Evolutionary conservation across 257 asterid species (phyloP), one percentile per base, ranked within the genome.

Genomic region (Solanum bukasovii): DNA sequence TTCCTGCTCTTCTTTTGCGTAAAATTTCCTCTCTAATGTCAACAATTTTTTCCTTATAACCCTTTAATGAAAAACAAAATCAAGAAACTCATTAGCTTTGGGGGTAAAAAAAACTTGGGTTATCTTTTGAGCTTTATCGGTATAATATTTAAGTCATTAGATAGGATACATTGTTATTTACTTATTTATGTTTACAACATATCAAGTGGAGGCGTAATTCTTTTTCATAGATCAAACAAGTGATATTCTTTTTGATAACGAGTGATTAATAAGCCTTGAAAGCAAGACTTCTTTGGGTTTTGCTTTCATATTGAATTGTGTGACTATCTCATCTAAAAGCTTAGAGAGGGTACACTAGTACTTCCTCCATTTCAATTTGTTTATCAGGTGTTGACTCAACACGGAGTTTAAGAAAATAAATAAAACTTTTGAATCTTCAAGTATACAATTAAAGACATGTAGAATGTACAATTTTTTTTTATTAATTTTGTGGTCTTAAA

Each of bases 21-120:
- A 29, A 29, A 29, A 29, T 29, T 29, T 29, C 31, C 31, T 29
- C 31, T 29, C 95, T 92, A 72, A 93, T 89, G 89, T 93, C 95
- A 77, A 90, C 95, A 56, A 93, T 90, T 90, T 93, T 93, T 75
- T 93, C 95, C 91, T 93, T 93, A 89, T 93, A 93, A 14, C 94
- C 94, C 95, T 93, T 40, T 18, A 10, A 29, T 49, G 44, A 49
- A 49, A 74, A 82, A 6, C 71, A 31, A 46, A 74, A 88, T 73
- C 68, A 73, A 87, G 88, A 40, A 88, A 52, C 21, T 34, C 49
- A n/a, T 88, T 38, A 70, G 74, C 65, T 83, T 1, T 2, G 13
- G 5, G 2, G 25, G 1, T 0, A 3, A 2, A 16, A 52, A 3
- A 56, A 56, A 20, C 67, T 20, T 3, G 7, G 67, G 25, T 56